Evolutionary conservation across 2,329 filamentous ascomycete species (phyloP).

Genomic region (Ceratocystis variospora): DNA sequence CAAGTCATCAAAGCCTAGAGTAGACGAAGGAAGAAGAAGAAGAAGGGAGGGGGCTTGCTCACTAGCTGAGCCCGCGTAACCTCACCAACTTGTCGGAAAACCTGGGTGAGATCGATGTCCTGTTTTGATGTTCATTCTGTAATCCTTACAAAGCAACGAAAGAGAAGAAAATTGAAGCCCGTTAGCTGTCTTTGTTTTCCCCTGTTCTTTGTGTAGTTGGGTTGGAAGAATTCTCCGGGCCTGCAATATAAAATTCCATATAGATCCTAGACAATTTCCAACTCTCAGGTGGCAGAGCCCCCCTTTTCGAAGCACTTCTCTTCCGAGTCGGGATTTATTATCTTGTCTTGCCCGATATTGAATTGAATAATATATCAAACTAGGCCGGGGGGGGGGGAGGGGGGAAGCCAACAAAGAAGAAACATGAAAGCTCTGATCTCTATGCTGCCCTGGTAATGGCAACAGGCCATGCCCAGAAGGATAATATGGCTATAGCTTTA

Average conservation of each 20-base stretch:
- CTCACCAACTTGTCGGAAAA: background rate
- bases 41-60: background rate
- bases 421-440: background rate
- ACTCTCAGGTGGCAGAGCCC: background rate
- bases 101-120: background rate
- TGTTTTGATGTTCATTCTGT: too few relatives aligned
- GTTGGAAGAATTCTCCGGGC: background rate
- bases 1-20: background rate
- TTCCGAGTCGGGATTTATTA: background rate
- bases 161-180: background rate
- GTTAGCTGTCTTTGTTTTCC: background rate
- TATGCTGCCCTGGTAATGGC: background rate
- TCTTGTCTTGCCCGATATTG: background rate
- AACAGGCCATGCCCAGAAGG: background rate
- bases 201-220: background rate
- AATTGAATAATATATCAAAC: too few relatives aligned
- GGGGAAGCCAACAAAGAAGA: too few relatives aligned
- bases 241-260: conserved; percentile 3
- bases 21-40: background rate
- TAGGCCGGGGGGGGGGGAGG: too few relatives aligned
- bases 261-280: conserved; percentile 4
- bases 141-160: background rate
- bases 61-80: background rate
- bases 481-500: background rate
- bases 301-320: background rate